Evolutionary conservation across 306 rosid species (phyloP), one percentile per base, ranked within the genome.

Genomic region (Corylus avellana): DNA sequence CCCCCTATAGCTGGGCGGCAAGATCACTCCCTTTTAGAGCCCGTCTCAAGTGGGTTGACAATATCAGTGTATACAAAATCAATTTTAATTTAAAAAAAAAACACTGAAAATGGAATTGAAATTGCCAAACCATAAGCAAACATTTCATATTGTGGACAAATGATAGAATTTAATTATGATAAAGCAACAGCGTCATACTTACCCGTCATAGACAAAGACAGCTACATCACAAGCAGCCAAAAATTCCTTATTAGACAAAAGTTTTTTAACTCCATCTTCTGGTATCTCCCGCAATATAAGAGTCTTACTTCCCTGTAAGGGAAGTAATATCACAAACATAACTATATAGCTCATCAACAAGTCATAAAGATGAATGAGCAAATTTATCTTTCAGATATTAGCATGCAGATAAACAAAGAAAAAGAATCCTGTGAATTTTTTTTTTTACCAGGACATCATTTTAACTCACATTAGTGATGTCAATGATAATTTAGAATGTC

Each of bases 221-320:
- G 98, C 98, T 66, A 90, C 98, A 78, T 95, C 98, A 74, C 96
- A 95, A 27, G 87, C 85, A 63, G 97, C 96, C 85, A 95, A 89
- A 89, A 75, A 92, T 76, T 93, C 93, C 85, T 84, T 83, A 51
- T 83, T 80, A 64, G 89, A 85, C 75, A 95, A 81, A 77, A 78
- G 73, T 49, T 72, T 76, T 10, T 87, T 82, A 14, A 90, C 88
- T 85, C 77, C 83, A 64, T 81, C 87, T 79, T 92, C 98, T 56
- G 98, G 97, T 78, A 95, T 92, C 92, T 95, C 98, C 79, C 94
- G 86, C 84, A 95, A 84, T 68, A 95, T 82, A 79, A 95, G 96
- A 62, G 91, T 91, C 85, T 78, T 92, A 61, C 72, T 84, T 53
- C 96, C 96, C 98, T 95, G 25, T 22, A 83, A 8, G 20, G 78